These are phyloP conservation scores for Ustilaginoidea virens DNA, from an alignment of 2,329 filamentous ascomycete genomes.

Conservation along the genomic window DNA sequence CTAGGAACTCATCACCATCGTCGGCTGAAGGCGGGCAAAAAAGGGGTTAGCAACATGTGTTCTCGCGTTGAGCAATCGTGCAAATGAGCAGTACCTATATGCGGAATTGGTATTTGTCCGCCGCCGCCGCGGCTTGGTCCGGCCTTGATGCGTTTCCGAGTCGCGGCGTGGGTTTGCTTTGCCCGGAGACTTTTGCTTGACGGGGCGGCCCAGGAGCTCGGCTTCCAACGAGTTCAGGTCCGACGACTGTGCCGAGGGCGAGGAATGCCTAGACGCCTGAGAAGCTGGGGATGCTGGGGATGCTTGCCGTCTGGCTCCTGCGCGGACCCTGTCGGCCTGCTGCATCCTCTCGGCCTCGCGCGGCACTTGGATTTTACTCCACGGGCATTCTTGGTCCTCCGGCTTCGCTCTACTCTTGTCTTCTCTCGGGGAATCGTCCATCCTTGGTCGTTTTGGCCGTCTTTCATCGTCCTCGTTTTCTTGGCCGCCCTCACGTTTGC, in stretches of 20 bases:
- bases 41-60: no score
- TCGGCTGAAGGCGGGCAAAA: conserved; percentile 14
- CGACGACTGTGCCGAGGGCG: conserved; percentile 17
- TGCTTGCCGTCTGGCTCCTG: conserved; percentile 6
- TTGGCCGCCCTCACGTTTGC: conserved; percentile 1
- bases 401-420: conserved; percentile 14
- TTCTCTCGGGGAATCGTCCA: not conserved
- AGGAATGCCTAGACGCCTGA: conserved; percentile 14
- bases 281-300: conserved; percentile 12
- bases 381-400: conserved; percentile 10
- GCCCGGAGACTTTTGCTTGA: conserved; percentile 15
- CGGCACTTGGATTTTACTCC: conserved; percentile 4
- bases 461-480: not conserved
- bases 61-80: no score
- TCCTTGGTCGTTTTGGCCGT: conserved; percentile 1
- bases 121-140: conserved; percentile 15
- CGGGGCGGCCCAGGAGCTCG: conserved; percentile 19
- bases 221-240: conserved; percentile 23
- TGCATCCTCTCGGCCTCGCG: conserved; percentile 5
- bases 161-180: conserved; percentile 10
- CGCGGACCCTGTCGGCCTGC: conserved; percentile 1
- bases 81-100: conserved; percentile 21
- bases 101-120: conserved; percentile 21
- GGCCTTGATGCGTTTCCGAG: conserved; percentile 6
- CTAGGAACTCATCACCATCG: conserved; percentile 22